These are phyloP conservation scores for Penicillium concentricum DNA, from an alignment of 2,329 filamentous ascomycete genomes.

Conservation along the genomic window DNA sequence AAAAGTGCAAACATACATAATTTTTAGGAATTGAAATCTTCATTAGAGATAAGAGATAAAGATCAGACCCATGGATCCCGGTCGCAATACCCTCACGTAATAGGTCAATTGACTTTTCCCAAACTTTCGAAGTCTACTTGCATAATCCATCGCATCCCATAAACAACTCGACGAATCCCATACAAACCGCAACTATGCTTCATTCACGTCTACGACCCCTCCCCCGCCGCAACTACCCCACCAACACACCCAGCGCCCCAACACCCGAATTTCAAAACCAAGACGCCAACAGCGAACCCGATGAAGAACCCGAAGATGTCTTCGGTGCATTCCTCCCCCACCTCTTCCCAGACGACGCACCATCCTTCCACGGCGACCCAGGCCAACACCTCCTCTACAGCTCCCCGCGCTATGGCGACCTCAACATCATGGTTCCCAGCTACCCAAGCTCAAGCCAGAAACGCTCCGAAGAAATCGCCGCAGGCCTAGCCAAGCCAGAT, in stretches of 20 bases:
- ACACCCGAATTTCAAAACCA: constrained; percentile 19
- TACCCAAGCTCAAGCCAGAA: constrained; percentile 42
- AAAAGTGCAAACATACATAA: constrained; percentile 12
- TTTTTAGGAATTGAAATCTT: neutral
- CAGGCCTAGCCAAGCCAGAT: constrained; percentile 10
- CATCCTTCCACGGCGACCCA: constrained; percentile 55
- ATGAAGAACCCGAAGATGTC: constrained; percentile 50
- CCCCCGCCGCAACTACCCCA: constrained; percentile 22
- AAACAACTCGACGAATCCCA: neutral
- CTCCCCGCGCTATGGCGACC: constrained; percentile 42
- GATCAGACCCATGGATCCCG: neutral
- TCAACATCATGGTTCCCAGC: constrained; percentile 41
- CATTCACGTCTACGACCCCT: constrained; percentile 32
- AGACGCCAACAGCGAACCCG: constrained; percentile 7
- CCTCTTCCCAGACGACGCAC: constrained; percentile 57
- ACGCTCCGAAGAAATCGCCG: constrained; percentile 16
- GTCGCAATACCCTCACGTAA: neutral
- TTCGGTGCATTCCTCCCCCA: constrained; percentile 54
- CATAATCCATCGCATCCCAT: neutral
- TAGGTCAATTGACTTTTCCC: neutral
- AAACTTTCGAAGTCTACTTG: neutral
- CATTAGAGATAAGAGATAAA: neutral
- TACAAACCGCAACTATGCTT: constrained; percentile 22
- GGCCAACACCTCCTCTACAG: constrained; percentile 53
- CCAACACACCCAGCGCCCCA: constrained; percentile 10